Base-by-base conservation (phyloP, 805 yeast genomes). In the Scheffersomyces coipomensis region DNA sequence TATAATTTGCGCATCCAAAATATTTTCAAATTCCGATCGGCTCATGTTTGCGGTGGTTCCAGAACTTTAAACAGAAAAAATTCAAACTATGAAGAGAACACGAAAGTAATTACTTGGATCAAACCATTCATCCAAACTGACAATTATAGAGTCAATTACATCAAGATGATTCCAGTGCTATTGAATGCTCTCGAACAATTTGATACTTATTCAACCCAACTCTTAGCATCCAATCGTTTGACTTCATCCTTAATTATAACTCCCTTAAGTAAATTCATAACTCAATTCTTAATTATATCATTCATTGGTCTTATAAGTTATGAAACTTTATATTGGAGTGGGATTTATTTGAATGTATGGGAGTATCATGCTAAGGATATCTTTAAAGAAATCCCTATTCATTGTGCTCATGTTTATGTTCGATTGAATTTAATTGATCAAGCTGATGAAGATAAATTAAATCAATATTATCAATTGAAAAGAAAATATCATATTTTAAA, bases 351-450 rank as follows among this genome's bases (percentile, higher is more conserved):
- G 5, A 58, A 58, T 1, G 43, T 64, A 4, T 75, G 80, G 81
- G 73, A 73, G 21, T 64, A 73, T 45, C 74, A 74, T 40, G 78
- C 78, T 12, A 73, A 77, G 47, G 85, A 82, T 39, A 76, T 79
- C 19, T 84, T 84, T 55, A 71, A 73, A n/a, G 85, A 84, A 33
- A 75, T 78, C 19, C 93, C 91, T 0, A 81, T 82, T 6, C 91
- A 84, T 56, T 85, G 89, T 61, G 89, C 93, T 0, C 88, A 85
- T 58, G 68, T 84, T 1, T 79, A 79, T 45, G 75, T 80, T 5
- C 61, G 75, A 19, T 66, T 84, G 36, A 75, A 79, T 39, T 52
- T 78, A 2, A 41, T 60, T 1, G 44, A 52, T 5, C 26, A 39
- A 21, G 38, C 40, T 0, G 51, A 58, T 29, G 8, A 46, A 11